phyloP scores from a whole-genome alignment of 192 early-diverging fungal genomes.

The Irineochytrium annulatum region DNA sequence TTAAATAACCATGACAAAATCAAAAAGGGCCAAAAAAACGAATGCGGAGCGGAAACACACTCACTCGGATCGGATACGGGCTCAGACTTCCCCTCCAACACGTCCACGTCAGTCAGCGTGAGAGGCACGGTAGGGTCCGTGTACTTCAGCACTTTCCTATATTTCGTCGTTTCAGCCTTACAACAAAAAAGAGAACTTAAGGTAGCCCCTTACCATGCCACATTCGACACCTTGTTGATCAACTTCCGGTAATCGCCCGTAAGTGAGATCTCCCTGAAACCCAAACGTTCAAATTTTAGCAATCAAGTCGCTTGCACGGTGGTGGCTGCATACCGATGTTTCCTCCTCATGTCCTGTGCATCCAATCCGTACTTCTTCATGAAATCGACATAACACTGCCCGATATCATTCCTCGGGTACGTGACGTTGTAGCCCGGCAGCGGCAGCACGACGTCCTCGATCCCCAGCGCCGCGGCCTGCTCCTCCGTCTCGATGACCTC shows the following conservation, averaged over 20 bases:
- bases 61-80: slow-evolving; percentile 23
- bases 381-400: slow-evolving; percentile 57
- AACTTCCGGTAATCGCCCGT: slow-evolving; percentile 49
- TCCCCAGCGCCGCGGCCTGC: slow-evolving; percentile 64
- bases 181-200: slow-evolving; percentile 17
- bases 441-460: slow-evolving; percentile 90
- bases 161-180: slow-evolving; percentile 58
- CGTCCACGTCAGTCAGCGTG: slow-evolving; percentile 30
- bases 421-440: slow-evolving; percentile 73
- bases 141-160: slow-evolving; percentile 33
- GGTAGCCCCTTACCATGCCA: slow-evolving; percentile 24
- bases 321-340: slow-evolving; percentile 36
- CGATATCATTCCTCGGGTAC: slow-evolving; percentile 76
- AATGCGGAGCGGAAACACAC: not conserved
- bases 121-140: slow-evolving; percentile 27
- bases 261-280: slow-evolving; percentile 28
- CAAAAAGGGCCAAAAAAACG: not conserved
- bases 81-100: slow-evolving; percentile 26
- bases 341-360: slow-evolving; percentile 58
- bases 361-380: slow-evolving; percentile 74
- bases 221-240: slow-evolving; percentile 30
- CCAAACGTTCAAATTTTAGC: not conserved
- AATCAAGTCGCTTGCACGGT: not conserved
- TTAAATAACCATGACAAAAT: not conserved
- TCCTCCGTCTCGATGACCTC: slow-evolving; percentile 61